Conservation (phyloP, 2,329 filamentous ascomycete genomes). For the Pseudogymnoascus sp. region DNA sequence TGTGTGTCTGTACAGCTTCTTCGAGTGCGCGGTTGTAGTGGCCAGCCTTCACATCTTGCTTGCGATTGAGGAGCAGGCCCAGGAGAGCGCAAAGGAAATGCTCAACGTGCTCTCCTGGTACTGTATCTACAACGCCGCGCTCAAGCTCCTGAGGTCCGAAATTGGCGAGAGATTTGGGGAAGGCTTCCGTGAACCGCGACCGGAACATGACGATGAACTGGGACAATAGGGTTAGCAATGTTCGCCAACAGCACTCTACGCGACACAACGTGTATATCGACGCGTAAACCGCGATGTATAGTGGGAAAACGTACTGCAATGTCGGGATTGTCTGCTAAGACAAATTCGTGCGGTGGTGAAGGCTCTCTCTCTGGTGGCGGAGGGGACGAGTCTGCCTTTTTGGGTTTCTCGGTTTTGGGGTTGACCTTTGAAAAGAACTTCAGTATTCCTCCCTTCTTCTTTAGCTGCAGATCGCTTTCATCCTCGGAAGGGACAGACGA, state of each 20-base stretch:
- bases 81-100: constrained; percentile 82
- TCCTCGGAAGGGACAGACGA: constrained; percentile 50
- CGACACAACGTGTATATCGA: constrained; percentile 43
- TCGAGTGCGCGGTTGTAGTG: constrained; percentile 91
- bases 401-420: constrained; percentile 34
- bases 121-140: constrained; percentile 65
- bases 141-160: constrained; percentile 95
- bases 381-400: constrained; percentile 46
- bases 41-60: constrained; percentile 93
- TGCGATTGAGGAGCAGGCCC: constrained; percentile 83
- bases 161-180: constrained; percentile 78
- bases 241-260: constrained; percentile 31
- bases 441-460: constrained; percentile 49
- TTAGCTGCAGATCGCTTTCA: constrained; percentile 41
- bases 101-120: constrained; percentile 79
- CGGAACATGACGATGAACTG: constrained; percentile 99
- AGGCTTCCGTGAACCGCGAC: constrained; percentile 81
- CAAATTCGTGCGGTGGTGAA: constrained; percentile 84
- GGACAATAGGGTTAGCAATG: constrained; percentile 28
- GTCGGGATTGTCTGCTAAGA: constrained; percentile 80
- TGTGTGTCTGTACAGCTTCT: constrained; percentile 79
- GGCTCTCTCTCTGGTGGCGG: constrained; percentile 70
- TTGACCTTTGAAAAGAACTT: constrained; percentile 54
- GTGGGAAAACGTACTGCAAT: constrained; percentile 66
- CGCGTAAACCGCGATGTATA: constrained; percentile 31